Base-by-base conservation (phyloP, 805 yeast species). In the Brettanomyces anomalus region DNA sequence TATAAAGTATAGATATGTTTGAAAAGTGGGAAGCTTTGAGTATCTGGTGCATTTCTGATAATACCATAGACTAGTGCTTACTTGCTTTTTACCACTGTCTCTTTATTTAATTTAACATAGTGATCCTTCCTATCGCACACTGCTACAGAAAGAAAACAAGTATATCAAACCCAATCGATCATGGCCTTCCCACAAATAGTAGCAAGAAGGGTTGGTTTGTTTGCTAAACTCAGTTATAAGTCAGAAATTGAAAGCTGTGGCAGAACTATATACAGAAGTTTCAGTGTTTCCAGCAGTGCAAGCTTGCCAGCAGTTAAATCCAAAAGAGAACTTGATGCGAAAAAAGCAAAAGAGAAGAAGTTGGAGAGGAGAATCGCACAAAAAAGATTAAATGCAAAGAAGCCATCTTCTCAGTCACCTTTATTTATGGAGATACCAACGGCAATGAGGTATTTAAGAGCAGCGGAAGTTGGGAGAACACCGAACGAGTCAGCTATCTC, bases 391-490 rank as follows among this genome's bases (percentile, higher is more conserved):
- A 62, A 63, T 43, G 74, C 76, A 36, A 61, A 63, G 42, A 55
- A 52, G 33, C 80, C 60, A 47, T 72, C 70, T 45, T 64, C 50
- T 58, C 62, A 49, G 13, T 70, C 71, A 41, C 89, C 89, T 2
- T 66, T 83, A 43, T 81, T 77, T 56, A 77, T 85, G 83, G 79
- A 76, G 40, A 70, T 87, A 6, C 76, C 84, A 5, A 62, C 66
- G 26, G 96, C 97, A 1, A 61, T 87, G 60, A 72, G 84, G 53
- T 88, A 79, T 56, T 58, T 90, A 44, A 72, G 96, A 49, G 96
- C 97, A 0, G 77, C 88, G 4, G 96, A 88, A 61, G 94, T 88
- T 4, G 97, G 98, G 4, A 77, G 84, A 56, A 77, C 90, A 3
- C 66, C 72, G 4, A 65, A 72, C n/a, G 78, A 79, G 52, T 79